Percentiles rank a stretch among this genome's conserved stretches.
Conservation (phyloP, 371 early-diverging fungal genomes). For the Zopfochytrium polystomum region DNA sequence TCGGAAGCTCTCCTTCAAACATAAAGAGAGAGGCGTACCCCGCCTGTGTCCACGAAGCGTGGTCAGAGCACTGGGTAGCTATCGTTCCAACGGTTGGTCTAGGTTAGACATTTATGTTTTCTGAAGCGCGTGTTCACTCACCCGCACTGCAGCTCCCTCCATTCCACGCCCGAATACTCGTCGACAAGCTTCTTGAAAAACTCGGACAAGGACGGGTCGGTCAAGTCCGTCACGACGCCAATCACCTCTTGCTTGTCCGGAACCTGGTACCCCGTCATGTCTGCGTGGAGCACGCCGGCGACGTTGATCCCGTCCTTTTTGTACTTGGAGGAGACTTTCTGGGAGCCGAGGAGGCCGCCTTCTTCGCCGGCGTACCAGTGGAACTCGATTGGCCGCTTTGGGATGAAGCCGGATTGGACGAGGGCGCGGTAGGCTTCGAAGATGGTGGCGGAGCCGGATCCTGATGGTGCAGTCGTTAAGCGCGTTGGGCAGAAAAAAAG, state of each 20-base stretch:
- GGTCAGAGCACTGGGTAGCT: conserved; percentile 62
- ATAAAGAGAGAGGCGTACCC: conserved; percentile 82
- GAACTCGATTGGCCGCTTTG: too few species aligned
- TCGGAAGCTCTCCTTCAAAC: too few species aligned
- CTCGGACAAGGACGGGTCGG: conserved; percentile 64
- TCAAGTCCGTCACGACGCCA: conserved; percentile 79
- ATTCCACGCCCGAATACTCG: conserved; percentile 47
- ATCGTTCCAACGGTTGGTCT: conserved; percentile 5
- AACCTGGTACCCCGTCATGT: conserved; percentile 74
- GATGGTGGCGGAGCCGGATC: conserved; percentile 80
- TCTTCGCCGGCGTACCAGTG: too few species aligned
- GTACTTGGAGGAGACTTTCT: too few species aligned
- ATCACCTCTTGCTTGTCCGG: conserved; percentile 60
- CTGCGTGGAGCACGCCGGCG: conserved; percentile 71
- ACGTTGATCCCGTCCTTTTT: conserved; percentile 40
- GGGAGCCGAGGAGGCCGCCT: too few species aligned
- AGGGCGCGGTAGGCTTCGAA: conserved; percentile 82
- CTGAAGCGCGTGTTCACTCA: conserved; percentile 20
- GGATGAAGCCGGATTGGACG: conserved; percentile 61
- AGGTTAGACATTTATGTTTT: not conserved
- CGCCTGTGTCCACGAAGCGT: too few species aligned
- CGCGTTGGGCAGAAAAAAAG: too few species aligned
- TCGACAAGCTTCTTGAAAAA: conserved; percentile 57
- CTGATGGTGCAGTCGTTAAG: too few species aligned
- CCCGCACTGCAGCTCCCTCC: conserved; percentile 62